These are phyloP conservation scores for Pestalotiopsis sp. DNA, from an alignment of 2,329 filamentous ascomycete species.

Conservation along the genomic window DNA sequence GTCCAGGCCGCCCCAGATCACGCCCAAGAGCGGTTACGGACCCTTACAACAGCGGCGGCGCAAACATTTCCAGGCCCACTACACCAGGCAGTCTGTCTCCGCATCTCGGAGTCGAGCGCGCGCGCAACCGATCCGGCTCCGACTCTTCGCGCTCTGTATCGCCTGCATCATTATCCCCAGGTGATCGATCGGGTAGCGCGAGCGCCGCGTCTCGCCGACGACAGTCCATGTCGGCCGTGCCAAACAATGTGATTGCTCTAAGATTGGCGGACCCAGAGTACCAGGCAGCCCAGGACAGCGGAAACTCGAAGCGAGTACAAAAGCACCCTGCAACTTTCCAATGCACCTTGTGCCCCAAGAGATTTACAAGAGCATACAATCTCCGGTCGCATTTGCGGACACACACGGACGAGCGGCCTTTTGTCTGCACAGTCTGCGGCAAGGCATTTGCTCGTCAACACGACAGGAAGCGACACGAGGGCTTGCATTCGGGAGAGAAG, in stretches of 20 bases:
- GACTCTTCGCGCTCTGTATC: slow-evolving; percentile 40
- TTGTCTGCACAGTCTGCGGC: slow-evolving; percentile 94
- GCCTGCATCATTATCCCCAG: slow-evolving; percentile 59
- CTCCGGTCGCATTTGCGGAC: slow-evolving; percentile 92
- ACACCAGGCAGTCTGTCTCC: slow-evolving; percentile 51
- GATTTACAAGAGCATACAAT: slow-evolving; percentile 96
- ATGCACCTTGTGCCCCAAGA: slow-evolving; percentile 89
- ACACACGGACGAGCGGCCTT: slow-evolving; percentile 95
- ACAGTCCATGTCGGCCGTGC: slow-evolving; percentile 67
- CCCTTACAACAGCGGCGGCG: slow-evolving; percentile 56
- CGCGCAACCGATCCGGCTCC: slow-evolving; percentile 45
- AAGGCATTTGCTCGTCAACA: slow-evolving; percentile 98
- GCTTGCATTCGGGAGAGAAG: slow-evolving; percentile 95
- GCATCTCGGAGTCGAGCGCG: slow-evolving; percentile 48
- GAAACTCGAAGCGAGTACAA: slow-evolving; percentile 80
- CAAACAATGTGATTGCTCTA: slow-evolving; percentile 75
- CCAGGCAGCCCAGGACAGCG: slow-evolving; percentile 64
- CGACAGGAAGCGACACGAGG: slow-evolving; percentile 95
- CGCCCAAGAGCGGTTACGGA: slow-evolving; percentile 63
- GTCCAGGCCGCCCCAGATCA: slow-evolving; percentile 48
- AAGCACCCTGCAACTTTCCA: slow-evolving; percentile 98
- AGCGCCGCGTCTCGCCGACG: slow-evolving; percentile 51
- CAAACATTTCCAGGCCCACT: slow-evolving; percentile 41
- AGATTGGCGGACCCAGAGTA: slow-evolving; percentile 88
- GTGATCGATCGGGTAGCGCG: slow-evolving; percentile 55